Conservation (phyloP, 2,329 filamentous ascomycete genomes). For the Ceratocystis cubensis region DNA sequence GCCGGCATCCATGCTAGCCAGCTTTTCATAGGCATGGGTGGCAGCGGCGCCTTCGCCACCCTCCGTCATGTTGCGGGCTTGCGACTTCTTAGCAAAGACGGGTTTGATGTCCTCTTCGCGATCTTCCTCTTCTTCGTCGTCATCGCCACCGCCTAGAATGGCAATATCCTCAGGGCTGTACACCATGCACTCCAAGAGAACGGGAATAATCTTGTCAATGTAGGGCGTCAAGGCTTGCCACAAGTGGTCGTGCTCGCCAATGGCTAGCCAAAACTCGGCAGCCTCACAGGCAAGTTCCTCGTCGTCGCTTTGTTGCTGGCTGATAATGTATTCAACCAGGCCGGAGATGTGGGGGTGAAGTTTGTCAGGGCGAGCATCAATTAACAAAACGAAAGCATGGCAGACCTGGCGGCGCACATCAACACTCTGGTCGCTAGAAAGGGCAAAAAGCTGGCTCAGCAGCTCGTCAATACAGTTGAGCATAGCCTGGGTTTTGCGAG, state of each 20-base stretch:
- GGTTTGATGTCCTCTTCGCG: slow-evolving; percentile 84
- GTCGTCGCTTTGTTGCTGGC: slow-evolving; percentile 77
- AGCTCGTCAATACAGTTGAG: slow-evolving; percentile 69
- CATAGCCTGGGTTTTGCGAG: slow-evolving; percentile 70
- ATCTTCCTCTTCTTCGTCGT: slow-evolving; percentile 87
- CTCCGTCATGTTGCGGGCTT: slow-evolving; percentile 40
- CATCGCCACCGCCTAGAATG: slow-evolving; percentile 67
- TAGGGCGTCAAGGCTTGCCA: slow-evolving; percentile 66
- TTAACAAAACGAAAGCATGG: slow-evolving; percentile 80
- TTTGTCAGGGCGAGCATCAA: slow-evolving; percentile 82
- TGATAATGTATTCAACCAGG: slow-evolving; percentile 83
- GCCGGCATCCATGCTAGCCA: slow-evolving; percentile 41
- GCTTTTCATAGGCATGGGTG: slow-evolving; percentile 36
- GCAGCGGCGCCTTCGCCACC: slow-evolving; percentile 32
- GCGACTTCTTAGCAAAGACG: slow-evolving; percentile 64
- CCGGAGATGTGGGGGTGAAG: slow-evolving; percentile 77
- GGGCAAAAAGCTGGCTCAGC: slow-evolving; percentile 67
- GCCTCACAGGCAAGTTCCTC: slow-evolving; percentile 87
- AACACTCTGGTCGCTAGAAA: slow-evolving; percentile 62
- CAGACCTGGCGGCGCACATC: slow-evolving; percentile 90
- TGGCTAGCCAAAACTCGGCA: slow-evolving; percentile 92
- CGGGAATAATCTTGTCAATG: slow-evolving; percentile 73
- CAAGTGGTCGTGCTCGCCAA: slow-evolving; percentile 74
- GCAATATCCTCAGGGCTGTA: slow-evolving; percentile 91
- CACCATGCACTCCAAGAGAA: slow-evolving; percentile 87